phyloP scores from a whole-genome alignment of 129 eudicot genomes.

The Oenanthe sinensis region DNA sequence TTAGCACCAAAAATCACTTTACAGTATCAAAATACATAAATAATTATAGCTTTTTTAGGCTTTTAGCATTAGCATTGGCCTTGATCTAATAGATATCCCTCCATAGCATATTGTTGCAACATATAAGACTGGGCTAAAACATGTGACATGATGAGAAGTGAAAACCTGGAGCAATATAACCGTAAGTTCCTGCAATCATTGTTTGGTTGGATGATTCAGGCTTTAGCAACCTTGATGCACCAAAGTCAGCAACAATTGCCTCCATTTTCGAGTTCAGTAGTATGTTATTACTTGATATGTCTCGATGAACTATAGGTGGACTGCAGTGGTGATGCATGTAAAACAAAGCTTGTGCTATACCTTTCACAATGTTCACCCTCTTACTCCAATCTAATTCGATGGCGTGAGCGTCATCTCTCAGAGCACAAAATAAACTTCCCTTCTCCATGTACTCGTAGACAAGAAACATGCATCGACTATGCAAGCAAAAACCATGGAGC shows the following conservation, averaged over 20 bases:
- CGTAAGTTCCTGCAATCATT: not conserved
- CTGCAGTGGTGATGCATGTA: constrained; percentile 1
- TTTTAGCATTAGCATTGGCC: too few species aligned
- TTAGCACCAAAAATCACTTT: too few species aligned
- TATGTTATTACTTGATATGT: constrained; percentile 5
- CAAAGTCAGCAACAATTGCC: not conserved
- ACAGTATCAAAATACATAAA: too few species aligned
- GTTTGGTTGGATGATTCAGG: not conserved
- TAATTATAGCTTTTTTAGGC: not conserved
- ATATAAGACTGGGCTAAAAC: not conserved
- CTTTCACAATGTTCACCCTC: constrained; percentile 28
- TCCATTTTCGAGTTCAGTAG: not conserved
- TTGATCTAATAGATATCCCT: too few species aligned
- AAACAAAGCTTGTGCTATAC: constrained; percentile 30
- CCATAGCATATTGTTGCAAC: not conserved
- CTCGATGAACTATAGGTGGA: not conserved
- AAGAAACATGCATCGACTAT: too few species aligned
- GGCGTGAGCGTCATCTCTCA: not conserved
- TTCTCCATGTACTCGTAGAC: too few species aligned
- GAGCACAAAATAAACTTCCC: not conserved
- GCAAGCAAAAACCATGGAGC: not conserved
- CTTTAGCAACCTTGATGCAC: not conserved
- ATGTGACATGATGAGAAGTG: not conserved
- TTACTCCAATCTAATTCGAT: constrained; percentile 24
- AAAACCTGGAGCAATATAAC: not conserved